phyloP scores from a whole-genome alignment of 768 basidiomycete species.

The Holtermannia corniformis region DNA sequence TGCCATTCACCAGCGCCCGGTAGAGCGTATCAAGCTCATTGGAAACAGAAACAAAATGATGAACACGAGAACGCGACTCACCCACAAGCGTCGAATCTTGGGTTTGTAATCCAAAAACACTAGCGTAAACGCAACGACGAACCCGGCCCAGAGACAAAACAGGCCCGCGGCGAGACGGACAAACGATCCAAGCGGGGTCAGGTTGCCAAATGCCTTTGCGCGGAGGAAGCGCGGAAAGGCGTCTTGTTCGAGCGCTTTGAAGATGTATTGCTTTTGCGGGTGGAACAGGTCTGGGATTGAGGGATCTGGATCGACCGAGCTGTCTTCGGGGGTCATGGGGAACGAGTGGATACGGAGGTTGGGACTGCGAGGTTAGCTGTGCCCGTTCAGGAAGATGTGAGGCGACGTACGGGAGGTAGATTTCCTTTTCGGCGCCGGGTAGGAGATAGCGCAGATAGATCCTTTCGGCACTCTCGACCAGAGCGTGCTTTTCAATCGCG shows the following conservation, averaged over 20 bases:
- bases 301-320: constrained; percentile 62
- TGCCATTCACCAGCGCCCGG: too few relatives aligned
- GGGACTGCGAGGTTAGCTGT: constrained; percentile 43
- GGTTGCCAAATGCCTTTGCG: constrained; percentile 94
- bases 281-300: constrained; percentile 93
- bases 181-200: constrained; percentile 82
- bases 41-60: too few relatives aligned
- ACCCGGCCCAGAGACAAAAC: constrained; percentile 85
- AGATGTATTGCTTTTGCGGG: constrained; percentile 92
- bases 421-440: constrained; percentile 86
- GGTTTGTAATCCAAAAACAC: constrained; percentile 90
- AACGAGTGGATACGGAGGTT: constrained; percentile 83
- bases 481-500: constrained; percentile 79
- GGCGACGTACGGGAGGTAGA: constrained; percentile 66
- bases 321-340: constrained; percentile 56
- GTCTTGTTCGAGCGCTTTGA: constrained; percentile 84
- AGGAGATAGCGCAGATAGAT: constrained; percentile 92
- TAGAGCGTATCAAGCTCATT: too few relatives aligned
- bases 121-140: constrained; percentile 78
- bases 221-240: constrained; percentile 66
- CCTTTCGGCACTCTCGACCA: constrained; percentile 87
- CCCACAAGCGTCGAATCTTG: constrained; percentile 86
- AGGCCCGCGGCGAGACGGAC: constrained; percentile 77
- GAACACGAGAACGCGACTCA: too few relatives aligned
- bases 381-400: background rate